Base-by-base conservation (phyloP, 768 basidiomycete genomes). In the Boletellus ananas region DNA sequence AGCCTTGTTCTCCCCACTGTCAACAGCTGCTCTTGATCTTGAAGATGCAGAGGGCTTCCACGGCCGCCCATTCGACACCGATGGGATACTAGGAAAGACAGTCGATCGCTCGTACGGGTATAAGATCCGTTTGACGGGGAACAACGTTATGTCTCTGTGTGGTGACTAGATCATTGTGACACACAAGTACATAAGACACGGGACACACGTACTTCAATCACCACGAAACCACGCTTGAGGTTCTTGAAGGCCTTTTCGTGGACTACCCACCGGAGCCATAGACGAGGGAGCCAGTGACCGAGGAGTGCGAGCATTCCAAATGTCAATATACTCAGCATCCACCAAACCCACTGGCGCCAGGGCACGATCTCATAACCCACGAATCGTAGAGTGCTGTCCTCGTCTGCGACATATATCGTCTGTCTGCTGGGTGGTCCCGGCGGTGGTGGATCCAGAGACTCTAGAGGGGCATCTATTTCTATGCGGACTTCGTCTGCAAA, bases 211-310 rank as follows among this genome's bases (percentile, higher is more conserved):
- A 96, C 94, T 81, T 99, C 94, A 34, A 95, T 84, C 16, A 94
- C 88, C 35, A 96, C 77, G 58, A 92, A 86, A 4, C 89, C 90
- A 56, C 81, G 70, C 33, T 70, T 67, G 9, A 83, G 74, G 49
- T 89, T 72, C 42, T 81, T 80, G 60, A 98, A 99, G 18, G 87
- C 86, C 46, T 80, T 90, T 67, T 94, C 90, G 39, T 72, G 76
- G 2, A 91, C 82, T 18, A 90, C 87, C 80, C 87, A 94, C 25
- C 81, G 81, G 44, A 98, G 79, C 96, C 96, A 97, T 23, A 94
- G 56, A 6, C 78, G 80, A 49, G 96, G 96, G 56, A 96, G 84
- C 96, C 96, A 99, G 60, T 93, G 84, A 4, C 94, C 94, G 9
- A 94, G 68, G 16, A 99, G 75, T 11, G 79, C 85, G 18, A 97